Evolutionary conservation across 495 filamentous ascomycete genomes (phyloP).

Genomic region (Daldinia caldariorum): DNA sequence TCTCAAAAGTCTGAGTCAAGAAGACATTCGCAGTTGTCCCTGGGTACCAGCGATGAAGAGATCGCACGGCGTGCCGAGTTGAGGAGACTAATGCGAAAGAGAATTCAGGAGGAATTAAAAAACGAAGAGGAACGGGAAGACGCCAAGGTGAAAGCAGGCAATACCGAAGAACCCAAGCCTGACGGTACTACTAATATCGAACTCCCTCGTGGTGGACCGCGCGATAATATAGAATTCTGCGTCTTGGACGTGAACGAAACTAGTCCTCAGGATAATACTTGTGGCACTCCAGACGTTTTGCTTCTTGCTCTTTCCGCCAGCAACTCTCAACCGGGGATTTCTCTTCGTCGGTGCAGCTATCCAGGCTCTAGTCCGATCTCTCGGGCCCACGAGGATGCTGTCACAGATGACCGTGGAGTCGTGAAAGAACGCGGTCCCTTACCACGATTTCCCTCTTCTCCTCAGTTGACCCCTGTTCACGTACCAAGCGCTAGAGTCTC

Average conservation of each 20-base stretch:
- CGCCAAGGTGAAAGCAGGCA: constrained; percentile 18
- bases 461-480: constrained; percentile 47
- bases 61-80: constrained; percentile 61
- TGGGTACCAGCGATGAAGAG: constrained; percentile 59
- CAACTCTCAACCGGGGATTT: constrained; percentile 16
- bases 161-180: constrained; percentile 14
- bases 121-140: constrained; percentile 49
- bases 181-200: constrained; percentile 26
- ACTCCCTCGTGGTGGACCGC: constrained; percentile 51
- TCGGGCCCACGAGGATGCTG: constrained; percentile 19
- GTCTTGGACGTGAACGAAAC: constrained; percentile 40
- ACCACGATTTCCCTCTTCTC: constrained; percentile 44
- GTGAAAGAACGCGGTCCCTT: constrained; percentile 38
- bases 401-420: constrained; percentile 17
- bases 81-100: constrained; percentile 59
- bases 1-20: constrained; percentile 55
- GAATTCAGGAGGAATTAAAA: constrained; percentile 63
- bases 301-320: constrained; percentile 4
- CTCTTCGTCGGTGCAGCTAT: constrained; percentile 41
- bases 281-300: constrained; percentile 8
- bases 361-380: constrained; percentile 32
- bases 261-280: constrained; percentile 3
- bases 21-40: constrained; percentile 52
- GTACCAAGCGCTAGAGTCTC: constrained; percentile 43
- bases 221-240: constrained; percentile 55